These are phyloP conservation scores for Mortierella alpina DNA, from an alignment of 192 early-diverging fungal genomes.

Conservation along the genomic window DNA sequence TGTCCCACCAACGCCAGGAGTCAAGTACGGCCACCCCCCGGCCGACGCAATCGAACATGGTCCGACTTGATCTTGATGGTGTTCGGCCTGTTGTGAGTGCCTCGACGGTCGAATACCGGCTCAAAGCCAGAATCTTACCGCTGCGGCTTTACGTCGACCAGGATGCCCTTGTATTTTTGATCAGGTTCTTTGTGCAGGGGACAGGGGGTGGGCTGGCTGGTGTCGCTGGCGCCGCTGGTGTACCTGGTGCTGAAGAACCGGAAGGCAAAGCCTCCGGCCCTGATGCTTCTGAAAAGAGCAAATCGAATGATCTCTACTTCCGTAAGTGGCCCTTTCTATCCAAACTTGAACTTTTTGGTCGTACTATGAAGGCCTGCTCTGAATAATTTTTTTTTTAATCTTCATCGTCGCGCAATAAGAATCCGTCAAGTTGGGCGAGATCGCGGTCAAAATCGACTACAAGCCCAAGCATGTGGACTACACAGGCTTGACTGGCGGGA, in stretches of 20 bases:
- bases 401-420: constrained; percentile 47
- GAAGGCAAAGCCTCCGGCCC: constrained; percentile 5
- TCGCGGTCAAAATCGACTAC: constrained; percentile 93
- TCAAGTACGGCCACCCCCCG: constrained; percentile 62
- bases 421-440: constrained; percentile 75
- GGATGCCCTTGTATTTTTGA: constrained; percentile 87
- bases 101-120: constrained; percentile 66
- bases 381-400: neutral
- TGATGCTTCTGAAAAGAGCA: constrained; percentile 20
- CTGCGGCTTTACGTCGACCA: constrained; percentile 93
- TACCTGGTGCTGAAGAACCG: neutral
- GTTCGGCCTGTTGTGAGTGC: constrained; percentile 69
- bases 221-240: neutral
- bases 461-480: constrained; percentile 94
- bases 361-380: neutral
- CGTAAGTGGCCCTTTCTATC: constrained; percentile 55
- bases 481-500: constrained; percentile 75
- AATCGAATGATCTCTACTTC: constrained; percentile 58
- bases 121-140: constrained; percentile 78
- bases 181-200: constrained; percentile 79
- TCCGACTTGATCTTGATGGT: constrained; percentile 62
- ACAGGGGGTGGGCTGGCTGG: constrained; percentile 2
- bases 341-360: neutral
- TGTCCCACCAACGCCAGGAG: constrained; percentile 72
- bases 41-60: constrained; percentile 73